phyloP scores from a whole-genome alignment of 2,329 filamentous ascomycete genomes.

The Dryadomyces quercivorus region DNA sequence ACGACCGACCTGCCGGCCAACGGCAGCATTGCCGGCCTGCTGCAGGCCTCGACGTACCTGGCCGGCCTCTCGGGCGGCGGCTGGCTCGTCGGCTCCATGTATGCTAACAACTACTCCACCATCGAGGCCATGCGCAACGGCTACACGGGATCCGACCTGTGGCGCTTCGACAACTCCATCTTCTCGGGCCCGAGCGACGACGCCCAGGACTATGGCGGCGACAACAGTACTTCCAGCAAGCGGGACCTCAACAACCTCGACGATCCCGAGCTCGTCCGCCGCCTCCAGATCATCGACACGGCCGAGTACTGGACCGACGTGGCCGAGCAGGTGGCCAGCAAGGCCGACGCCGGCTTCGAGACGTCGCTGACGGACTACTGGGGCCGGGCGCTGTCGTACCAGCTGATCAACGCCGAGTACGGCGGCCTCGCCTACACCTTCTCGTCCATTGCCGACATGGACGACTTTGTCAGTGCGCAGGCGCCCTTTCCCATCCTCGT shows the following conservation, averaged over 20 bases:
- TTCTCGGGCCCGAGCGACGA: conserved; percentile 19
- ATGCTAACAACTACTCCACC: conserved; percentile 71
- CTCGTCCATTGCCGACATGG: conserved; percentile 48
- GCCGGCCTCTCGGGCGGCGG: conserved; percentile 71
- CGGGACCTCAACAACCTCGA: background rate
- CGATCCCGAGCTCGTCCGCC: conserved; percentile 4
- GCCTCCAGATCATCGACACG: conserved; percentile 15
- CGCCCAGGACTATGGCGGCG: conserved; percentile 12
- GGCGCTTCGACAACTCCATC: conserved; percentile 23
- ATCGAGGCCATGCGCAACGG: conserved; percentile 43
- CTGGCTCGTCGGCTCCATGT: conserved; percentile 77
- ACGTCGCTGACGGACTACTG: conserved; percentile 79
- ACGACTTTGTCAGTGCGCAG: conserved; percentile 27
- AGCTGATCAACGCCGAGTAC: conserved; percentile 63
- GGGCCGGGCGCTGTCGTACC: conserved; percentile 75
- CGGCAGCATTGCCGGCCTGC: conserved; percentile 66
- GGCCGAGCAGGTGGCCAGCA: conserved; percentile 42
- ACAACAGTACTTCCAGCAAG: background rate
- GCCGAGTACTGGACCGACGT: conserved; percentile 48
- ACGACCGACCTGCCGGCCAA: conserved; percentile 46
- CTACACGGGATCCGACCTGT: conserved; percentile 18
- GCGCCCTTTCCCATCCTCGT: conserved; percentile 38
- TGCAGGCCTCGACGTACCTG: conserved; percentile 73
- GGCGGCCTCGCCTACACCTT: conserved; percentile 71
- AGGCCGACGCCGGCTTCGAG: conserved; percentile 50